Evolutionary conservation across 345 rosid species (phyloP).

Genomic region (Cardamine chenopodiifolia): DNA sequence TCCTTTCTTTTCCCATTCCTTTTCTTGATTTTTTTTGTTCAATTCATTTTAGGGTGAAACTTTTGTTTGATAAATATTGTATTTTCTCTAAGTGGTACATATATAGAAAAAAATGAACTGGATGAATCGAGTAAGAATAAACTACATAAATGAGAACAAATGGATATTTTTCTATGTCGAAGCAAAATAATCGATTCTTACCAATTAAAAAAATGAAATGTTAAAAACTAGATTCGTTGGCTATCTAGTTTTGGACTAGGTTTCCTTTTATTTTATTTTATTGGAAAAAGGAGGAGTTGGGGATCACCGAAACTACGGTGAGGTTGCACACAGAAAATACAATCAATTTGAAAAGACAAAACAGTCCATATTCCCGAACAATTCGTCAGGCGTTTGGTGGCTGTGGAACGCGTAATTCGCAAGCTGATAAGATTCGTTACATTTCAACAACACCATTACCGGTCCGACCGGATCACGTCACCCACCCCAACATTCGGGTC

Average conservation of each 20-base stretch:
- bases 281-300: neutral
- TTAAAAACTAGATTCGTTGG: neutral
- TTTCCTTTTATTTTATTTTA: neutral
- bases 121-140: neutral
- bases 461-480: constrained; percentile 41
- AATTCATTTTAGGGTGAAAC: neutral
- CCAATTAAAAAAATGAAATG: neutral
- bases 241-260: neutral
- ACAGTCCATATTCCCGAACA: constrained; percentile 6
- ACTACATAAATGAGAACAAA: neutral
- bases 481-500: constrained; percentile 43
- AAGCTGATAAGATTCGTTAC: constrained; percentile 45
- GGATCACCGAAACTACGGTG: constrained; percentile 7
- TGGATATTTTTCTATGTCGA: neutral
- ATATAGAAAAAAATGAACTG: neutral
- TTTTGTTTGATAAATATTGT: neutral
- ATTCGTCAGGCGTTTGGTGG: constrained; percentile 33
- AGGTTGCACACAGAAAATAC: neutral
- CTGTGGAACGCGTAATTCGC: constrained; percentile 34
- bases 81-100: constrained; percentile 3
- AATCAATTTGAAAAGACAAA: constrained; percentile 14
- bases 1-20: neutral
- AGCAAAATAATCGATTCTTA: neutral
- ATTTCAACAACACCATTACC: constrained; percentile 41
- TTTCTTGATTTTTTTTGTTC: too few relatives aligned